phyloP scores from a whole-genome alignment of 805 yeast genomes.

The Zygoascus tannicola region DNA sequence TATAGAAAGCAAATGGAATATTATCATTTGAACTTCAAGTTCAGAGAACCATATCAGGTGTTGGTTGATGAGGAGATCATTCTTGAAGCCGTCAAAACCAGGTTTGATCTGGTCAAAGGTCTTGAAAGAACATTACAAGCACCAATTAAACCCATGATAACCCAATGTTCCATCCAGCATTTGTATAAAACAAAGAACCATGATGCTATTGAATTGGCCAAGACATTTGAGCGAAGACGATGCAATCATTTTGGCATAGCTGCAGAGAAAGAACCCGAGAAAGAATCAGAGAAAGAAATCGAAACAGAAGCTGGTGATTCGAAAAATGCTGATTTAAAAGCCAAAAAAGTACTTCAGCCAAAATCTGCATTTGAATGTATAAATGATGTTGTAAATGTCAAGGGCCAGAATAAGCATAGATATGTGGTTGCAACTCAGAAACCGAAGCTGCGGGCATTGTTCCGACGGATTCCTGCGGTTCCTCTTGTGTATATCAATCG shows the following conservation, averaged over 20 bases:
- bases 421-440: conserved; percentile 84
- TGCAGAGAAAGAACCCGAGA: conserved; percentile 5
- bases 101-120: conserved; percentile 75
- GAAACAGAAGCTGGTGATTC: conserved; percentile 13
- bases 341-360: conserved; percentile 18
- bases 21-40: conserved; percentile 76
- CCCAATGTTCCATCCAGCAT: conserved; percentile 91
- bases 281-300: conserved; percentile 11
- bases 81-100: conserved; percentile 51
- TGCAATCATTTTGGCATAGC: conserved; percentile 68
- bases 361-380: conserved; percentile 61
- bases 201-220: conserved; percentile 71
- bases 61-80: conserved; percentile 70
- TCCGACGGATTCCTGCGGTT: conserved; percentile 78
- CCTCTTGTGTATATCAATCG: conserved; percentile 83
- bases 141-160: conserved; percentile 80
- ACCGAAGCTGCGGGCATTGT: conserved; percentile 51
- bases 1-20: conserved; percentile 89
- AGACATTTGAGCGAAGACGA: conserved; percentile 79
- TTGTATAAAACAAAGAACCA: conserved; percentile 65
- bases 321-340: conserved; percentile 6
- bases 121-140: conserved; percentile 73
- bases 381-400: conserved; percentile 53
- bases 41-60: conserved; percentile 89
- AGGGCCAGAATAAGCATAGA: conserved; percentile 76